These are phyloP conservation scores for Colletotrichum neosansevieriae DNA, from an alignment of 2,329 filamentous ascomycete genomes.

Conservation along the genomic window DNA sequence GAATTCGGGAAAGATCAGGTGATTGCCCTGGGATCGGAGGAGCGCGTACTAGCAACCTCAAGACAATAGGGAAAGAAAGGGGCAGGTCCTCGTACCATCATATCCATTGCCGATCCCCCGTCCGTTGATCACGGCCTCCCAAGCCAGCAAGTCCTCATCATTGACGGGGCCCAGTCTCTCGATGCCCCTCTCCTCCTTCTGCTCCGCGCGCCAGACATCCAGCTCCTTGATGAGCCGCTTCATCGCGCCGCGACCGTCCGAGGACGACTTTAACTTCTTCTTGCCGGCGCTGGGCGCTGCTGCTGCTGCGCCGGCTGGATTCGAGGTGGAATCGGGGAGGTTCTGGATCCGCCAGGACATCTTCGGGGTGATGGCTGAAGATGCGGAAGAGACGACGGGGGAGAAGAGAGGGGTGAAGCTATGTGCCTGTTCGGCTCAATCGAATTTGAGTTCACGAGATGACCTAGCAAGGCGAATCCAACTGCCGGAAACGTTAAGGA, in stretches of 20 bases:
- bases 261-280: conserved; percentile 46
- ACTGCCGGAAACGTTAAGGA: neutral
- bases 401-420: neutral
- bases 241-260: conserved; percentile 58
- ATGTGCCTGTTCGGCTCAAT: neutral
- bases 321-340: conserved; percentile 37
- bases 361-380: neutral
- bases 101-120: conserved; percentile 67
- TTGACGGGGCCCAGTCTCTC: conserved; percentile 68
- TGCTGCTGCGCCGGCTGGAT: conserved; percentile 35
- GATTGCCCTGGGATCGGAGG: no score
- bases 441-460: no score
- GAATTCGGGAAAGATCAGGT: no score
- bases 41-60: no score
- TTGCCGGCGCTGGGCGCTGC: conserved; percentile 17
- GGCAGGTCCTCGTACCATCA: conserved; percentile 58
- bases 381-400: no score
- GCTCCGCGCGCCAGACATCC: conserved; percentile 63
- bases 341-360: conserved; percentile 42
- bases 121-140: conserved; percentile 73
- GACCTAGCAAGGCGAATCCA: neutral
- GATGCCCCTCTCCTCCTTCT: conserved; percentile 63
- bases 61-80: neutral
- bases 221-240: conserved; percentile 71
- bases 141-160: conserved; percentile 67